These are phyloP conservation scores for Trichoderma sp. DNA, from an alignment of 2,329 filamentous ascomycete species.

Conservation along the genomic window DNA sequence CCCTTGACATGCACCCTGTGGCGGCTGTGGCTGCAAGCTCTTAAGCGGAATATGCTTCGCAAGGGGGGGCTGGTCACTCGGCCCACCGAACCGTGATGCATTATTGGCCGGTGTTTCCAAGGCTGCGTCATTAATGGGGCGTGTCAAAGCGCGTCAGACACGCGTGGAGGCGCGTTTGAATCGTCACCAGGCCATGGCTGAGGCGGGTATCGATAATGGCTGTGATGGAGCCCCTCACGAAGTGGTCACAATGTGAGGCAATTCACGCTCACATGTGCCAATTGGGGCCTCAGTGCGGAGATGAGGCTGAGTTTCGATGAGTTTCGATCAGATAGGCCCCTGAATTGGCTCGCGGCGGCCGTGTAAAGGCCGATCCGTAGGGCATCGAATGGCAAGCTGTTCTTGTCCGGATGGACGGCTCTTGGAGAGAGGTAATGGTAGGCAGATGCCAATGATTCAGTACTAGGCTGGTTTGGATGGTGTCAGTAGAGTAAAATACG, in stretches of 20 bases:
- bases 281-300: neutral
- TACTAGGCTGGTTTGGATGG: neutral
- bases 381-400: neutral
- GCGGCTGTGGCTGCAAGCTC: conserved; percentile 13
- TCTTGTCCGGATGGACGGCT: neutral
- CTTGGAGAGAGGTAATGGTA: neutral
- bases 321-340: neutral
- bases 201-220: conserved; percentile 5
- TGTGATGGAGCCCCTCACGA: neutral
- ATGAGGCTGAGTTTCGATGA: neutral
- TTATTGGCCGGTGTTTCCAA: neutral
- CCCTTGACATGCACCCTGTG: neutral
- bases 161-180: conserved; percentile 13
- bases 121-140: conserved; percentile 16
- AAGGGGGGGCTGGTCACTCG: conserved; percentile 2
- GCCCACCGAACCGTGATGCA: neutral
- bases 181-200: neutral
- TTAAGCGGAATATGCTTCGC: conserved; percentile 8
- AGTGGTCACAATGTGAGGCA: neutral
- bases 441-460: neutral
- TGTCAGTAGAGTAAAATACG: neutral
- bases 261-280: neutral
- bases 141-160: conserved; percentile 12
- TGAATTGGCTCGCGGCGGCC: neutral
- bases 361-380: neutral